Conservation (phyloP, 1,284 basidiomycete species). For the Apiotrichum sp. region DNA sequence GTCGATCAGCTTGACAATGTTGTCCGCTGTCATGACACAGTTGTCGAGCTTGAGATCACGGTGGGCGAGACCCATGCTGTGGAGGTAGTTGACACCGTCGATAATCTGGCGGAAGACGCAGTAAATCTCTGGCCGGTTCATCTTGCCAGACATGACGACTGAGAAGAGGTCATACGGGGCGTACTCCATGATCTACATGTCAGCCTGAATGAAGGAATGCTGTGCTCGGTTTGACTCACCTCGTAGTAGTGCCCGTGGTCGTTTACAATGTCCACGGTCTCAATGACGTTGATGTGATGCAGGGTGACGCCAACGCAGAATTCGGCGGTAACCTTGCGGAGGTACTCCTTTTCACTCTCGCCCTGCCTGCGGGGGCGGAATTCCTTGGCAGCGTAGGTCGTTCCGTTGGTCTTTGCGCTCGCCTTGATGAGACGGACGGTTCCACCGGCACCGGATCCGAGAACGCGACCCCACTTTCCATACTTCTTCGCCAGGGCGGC, state of each 20-base stretch:
- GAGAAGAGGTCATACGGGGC: conserved; percentile 97
- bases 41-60: conserved; percentile 99
- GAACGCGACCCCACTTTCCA: conserved; percentile 94
- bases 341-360: conserved; percentile 92
- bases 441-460: conserved; percentile 94
- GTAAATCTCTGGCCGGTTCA: conserved; percentile 96
- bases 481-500: conserved; percentile 96
- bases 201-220: no score
- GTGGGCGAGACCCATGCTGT: conserved; percentile 94
- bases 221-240: conserved; percentile 51
- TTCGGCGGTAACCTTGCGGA: conserved; percentile 98
- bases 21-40: conserved; percentile 92
- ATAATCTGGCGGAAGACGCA: conserved; percentile 99
- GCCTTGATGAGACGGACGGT: conserved; percentile 95
- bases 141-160: conserved; percentile 99
- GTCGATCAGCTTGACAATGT: conserved; percentile 98
- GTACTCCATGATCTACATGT: conserved; percentile 89
- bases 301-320: conserved; percentile 95
- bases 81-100: conserved; percentile 95
- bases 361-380: conserved; percentile 82
- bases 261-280: conserved; percentile 96
- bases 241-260: conserved; percentile 98
- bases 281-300: conserved; percentile 94
- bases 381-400: conserved; percentile 94
- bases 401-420: conserved; percentile 66